Conservation (phyloP, 345 rosid species). For the Syzygium jambos region DNA sequence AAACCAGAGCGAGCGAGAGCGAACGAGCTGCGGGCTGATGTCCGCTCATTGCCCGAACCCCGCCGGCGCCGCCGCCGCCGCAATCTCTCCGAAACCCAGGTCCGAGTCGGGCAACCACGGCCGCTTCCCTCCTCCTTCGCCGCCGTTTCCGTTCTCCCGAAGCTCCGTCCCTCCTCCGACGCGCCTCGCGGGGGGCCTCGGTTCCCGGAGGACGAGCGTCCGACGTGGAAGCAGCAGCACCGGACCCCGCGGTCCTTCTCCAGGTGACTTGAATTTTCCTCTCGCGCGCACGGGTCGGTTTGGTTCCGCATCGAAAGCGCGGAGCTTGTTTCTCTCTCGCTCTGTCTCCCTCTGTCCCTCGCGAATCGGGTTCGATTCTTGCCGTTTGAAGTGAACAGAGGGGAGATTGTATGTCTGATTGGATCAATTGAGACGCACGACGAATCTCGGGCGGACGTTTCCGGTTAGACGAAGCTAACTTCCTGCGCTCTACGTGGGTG, state of each 20-base stretch:
- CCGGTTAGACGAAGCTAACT: background rate
- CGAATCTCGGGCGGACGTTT: background rate
- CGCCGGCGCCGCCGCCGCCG: background rate
- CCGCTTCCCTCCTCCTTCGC: background rate
- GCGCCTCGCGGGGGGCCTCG: background rate
- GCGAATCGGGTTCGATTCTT: background rate
- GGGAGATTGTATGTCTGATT: background rate
- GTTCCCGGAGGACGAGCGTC: constrained; percentile 8
- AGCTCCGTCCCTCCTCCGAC: background rate
- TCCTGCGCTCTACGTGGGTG: background rate
- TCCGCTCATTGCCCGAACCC: background rate
- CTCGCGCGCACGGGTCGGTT: background rate
- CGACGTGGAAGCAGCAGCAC: constrained; percentile 21
- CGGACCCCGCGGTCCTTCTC: constrained; percentile 16
- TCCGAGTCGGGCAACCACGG: background rate
- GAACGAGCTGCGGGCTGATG: background rate
- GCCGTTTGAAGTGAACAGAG: background rate
- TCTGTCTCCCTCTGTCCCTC: background rate
- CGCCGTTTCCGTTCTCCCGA: background rate
- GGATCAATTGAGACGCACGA: background rate
- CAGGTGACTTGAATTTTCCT: constrained; percentile 13
- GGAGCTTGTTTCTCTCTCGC: background rate
- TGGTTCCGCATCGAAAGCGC: background rate
- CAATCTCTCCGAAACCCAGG: background rate
- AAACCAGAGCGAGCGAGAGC: background rate